Evolutionary conservation across 208 protist species (phyloP), one percentile per base, ranked within the genome.

Genomic region (Leishmania major): DNA sequence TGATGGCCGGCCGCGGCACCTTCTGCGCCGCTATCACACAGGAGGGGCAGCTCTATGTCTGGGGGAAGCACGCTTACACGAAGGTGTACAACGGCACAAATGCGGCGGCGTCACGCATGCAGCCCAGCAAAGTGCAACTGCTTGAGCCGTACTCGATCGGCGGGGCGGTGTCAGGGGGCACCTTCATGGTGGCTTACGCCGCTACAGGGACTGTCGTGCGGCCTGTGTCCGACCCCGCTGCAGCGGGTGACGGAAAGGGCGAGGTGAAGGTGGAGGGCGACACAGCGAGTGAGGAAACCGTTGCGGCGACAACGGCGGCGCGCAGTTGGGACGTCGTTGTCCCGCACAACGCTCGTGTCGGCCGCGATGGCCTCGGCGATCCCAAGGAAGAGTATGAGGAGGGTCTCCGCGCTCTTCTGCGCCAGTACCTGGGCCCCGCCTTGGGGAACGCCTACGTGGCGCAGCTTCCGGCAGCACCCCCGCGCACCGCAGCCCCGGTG

Each of bases 301-400:
- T 31, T 17, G 47, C 49, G 7, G 43, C 66, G 19, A 45, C 70
- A 15, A 19, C 7, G 31, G 45, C 35, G 40, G 71, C n/a, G 72
- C 79, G 59, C 37, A 79, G 67, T 19, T 97, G 92, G 91, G 91
- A 95, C 47, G 82, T 97, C n/a, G 83, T 92, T 22, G 87, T 97
- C 35, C 90, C 94, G 80, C 94, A 97, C 66, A 90, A 97, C 74
- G 86, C 84, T 35, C 90, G 92, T 57, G 83, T 92, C 43, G 75
- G 71, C 37, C 57, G 80, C 71, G 66, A 82, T 67, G 75, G 79
- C 47, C 55, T 83, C 15, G 87, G 86, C 74, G 89, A 91, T 76
- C 79, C 75, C 0, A 78, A 85, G 19, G 69, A 88, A 59, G 69
- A 79, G 51, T 95, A 97, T 80, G 94, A 97, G 66, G 62, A 73